These are phyloP conservation scores for Logfia minima DNA, from an alignment of 129 eudicot genomes.

Conservation along the genomic window DNA sequence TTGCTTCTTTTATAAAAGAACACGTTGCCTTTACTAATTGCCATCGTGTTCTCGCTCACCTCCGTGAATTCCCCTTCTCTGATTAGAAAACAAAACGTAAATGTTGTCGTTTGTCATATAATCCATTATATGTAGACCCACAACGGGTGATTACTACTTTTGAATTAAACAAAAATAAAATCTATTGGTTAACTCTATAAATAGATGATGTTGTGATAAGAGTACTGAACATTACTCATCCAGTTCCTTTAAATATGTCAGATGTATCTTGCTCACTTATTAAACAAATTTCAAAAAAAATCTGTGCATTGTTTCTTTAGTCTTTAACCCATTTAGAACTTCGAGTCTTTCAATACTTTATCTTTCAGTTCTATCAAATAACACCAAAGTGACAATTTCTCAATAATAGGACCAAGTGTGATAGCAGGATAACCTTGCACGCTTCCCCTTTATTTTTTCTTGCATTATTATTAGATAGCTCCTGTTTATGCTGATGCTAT, in stretches of 20 bases:
- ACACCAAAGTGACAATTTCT: neutral
- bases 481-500: constrained; percentile 11
- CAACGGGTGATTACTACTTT: neutral
- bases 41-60: too few species aligned
- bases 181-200: neutral
- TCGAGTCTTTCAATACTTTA: neutral
- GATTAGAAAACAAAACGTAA: too few species aligned
- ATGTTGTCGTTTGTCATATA: too few species aligned
- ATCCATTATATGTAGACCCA: neutral
- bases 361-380: neutral
- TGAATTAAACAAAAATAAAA: neutral
- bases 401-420: neutral
- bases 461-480: constrained; percentile 7
- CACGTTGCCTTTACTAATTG: too few species aligned
- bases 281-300: neutral
- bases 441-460: neutral
- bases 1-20: too few species aligned
- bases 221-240: neutral
- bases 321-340: neutral
- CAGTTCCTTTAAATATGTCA: neutral
- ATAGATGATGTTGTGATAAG: neutral
- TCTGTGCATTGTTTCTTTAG: neutral
- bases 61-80: too few species aligned
- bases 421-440: neutral
- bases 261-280: constrained; percentile 11